Evolutionary conservation across 495 filamentous ascomycete species (phyloP).

Genomic region (Cenococcum geophilum): DNA sequence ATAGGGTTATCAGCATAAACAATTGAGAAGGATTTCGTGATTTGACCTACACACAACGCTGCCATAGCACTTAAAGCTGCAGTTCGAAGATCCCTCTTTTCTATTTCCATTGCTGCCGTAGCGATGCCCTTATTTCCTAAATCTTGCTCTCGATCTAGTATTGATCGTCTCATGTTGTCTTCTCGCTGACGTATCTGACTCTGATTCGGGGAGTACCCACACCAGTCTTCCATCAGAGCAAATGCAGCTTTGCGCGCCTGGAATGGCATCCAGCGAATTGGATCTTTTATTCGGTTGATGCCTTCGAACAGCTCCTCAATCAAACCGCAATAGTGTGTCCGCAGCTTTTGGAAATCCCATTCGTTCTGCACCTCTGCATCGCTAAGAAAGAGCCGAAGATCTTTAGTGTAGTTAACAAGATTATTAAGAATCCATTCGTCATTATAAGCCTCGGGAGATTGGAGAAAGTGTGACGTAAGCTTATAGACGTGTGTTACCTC

Average conservation of each 20-base stretch:
- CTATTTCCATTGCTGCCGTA: constrained; percentile 88
- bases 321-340: constrained; percentile 88
- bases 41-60: constrained; percentile 64
- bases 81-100: constrained; percentile 84
- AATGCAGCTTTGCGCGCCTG: constrained; percentile 91
- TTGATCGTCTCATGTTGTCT: constrained; percentile 76
- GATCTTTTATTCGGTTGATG: constrained; percentile 78
- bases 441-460: constrained; percentile 67
- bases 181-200: constrained; percentile 73
- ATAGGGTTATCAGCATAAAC: neutral
- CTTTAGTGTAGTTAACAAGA: constrained; percentile 81
- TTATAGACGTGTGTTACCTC: constrained; percentile 96
- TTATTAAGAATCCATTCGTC: constrained; percentile 93
- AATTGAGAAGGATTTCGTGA: neutral
- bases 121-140: constrained; percentile 64
- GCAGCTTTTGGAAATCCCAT: constrained; percentile 89
- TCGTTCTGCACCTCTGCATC: constrained; percentile 92
- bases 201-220: constrained; percentile 92
- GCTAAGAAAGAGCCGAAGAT: constrained; percentile 86
- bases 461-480: constrained; percentile 85
- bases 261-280: constrained; percentile 90
- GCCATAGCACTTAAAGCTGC: constrained; percentile 95
- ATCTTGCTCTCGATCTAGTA: constrained; percentile 61
- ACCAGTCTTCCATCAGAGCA: constrained; percentile 97
- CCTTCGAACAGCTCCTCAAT: constrained; percentile 90